A percentile compares a stretch with the other conserved stretches of the same genome.
Conservation (phyloP, 2,329 filamentous ascomycete genomes). For the Claviceps sp. region DNA sequence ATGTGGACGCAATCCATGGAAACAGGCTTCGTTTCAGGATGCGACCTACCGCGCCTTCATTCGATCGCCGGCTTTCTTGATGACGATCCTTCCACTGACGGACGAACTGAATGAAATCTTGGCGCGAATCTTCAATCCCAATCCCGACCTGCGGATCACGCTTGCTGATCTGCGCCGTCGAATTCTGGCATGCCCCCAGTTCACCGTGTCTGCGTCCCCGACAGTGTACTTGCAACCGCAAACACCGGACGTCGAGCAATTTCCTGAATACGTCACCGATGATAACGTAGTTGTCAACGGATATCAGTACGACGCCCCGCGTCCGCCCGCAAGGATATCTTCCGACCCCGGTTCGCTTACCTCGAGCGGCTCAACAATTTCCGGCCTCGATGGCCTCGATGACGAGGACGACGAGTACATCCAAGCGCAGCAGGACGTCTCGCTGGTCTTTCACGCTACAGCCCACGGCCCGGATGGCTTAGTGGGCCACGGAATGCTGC, state of each 20-base stretch:
- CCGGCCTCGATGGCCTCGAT: slow-evolving; percentile 27
- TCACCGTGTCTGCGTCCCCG: slow-evolving; percentile 41
- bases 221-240: slow-evolving; percentile 20
- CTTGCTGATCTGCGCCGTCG: slow-evolving; percentile 64
- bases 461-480: no score
- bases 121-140: slow-evolving; percentile 72
- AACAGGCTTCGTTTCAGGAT: slow-evolving; percentile 85
- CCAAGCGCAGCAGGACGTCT: slow-evolving; percentile 27
- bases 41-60: slow-evolving; percentile 88
- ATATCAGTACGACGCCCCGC: slow-evolving; percentile 31
- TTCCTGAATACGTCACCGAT: slow-evolving; percentile 31
- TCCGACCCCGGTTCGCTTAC: slow-evolving; percentile 43
- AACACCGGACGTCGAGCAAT: slow-evolving; percentile 28
- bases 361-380: slow-evolving; percentile 39
- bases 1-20: slow-evolving; percentile 97
- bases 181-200: slow-evolving; percentile 62
- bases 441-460: slow-evolving; percentile 7
- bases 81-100: slow-evolving; percentile 83
- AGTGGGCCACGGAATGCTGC: no score
- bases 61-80: slow-evolving; percentile 73
- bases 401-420: slow-evolving; percentile 30
- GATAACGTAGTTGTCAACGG: slow-evolving; percentile 32
- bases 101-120: slow-evolving; percentile 81
- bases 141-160: slow-evolving; percentile 70
- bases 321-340: slow-evolving; percentile 35